Base-by-base conservation (phyloP, 139 green algal species). In the Chlamydomonas sphaeroides region DNA sequence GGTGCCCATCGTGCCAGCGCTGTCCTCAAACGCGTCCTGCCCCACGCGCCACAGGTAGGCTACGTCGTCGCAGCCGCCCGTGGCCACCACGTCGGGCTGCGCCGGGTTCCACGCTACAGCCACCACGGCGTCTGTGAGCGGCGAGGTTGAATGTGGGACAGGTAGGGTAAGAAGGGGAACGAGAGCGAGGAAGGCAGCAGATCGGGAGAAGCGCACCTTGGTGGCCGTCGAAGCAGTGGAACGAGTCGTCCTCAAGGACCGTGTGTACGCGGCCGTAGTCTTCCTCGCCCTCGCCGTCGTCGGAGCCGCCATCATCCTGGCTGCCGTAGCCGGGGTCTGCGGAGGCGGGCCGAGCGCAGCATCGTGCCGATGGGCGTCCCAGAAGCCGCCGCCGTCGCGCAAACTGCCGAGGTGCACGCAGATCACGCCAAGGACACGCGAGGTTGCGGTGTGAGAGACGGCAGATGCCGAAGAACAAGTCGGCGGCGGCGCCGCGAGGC, bases 31-130 rank as follows among this genome's bases (percentile, higher is more conserved):
- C 11, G 91, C 90, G 32, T 95, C 88, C 48, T 95, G 88, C 0
- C 93, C 94, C 28, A 93, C 85, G 61, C 90, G 83, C 91, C 92
- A 98, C 14, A 98, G 62, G 68, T 91, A 97, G 1, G 88, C 93
- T 1, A 65, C 73, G 84, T 98, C 94, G 68, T 98, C 95, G 39
- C 90, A 90, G 56, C 94, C 92, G 33, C 95, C 95, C 36, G 87
- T 94, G 32, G 93, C 94, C 8, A 97, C 94, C 56, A 95, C 57
- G 70, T 94, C 90, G 20, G 86, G 21, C 28, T 89, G 86, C 0
- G 53, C 63, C 14, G 91, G 88, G 69, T 81, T 93, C 93, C 93
- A 98, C 0, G 92, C 93, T 21, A 95, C 94, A 28, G 93, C 67
- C 62, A 96, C 92, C 5, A 97, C 93, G 17, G 89, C 85, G 65